Percentiles rank a stretch among this genome's conserved stretches.
Evolutionary conservation across 169 alveolate species (phyloP).

Genomic region (Eimeria necatrix): DNA sequence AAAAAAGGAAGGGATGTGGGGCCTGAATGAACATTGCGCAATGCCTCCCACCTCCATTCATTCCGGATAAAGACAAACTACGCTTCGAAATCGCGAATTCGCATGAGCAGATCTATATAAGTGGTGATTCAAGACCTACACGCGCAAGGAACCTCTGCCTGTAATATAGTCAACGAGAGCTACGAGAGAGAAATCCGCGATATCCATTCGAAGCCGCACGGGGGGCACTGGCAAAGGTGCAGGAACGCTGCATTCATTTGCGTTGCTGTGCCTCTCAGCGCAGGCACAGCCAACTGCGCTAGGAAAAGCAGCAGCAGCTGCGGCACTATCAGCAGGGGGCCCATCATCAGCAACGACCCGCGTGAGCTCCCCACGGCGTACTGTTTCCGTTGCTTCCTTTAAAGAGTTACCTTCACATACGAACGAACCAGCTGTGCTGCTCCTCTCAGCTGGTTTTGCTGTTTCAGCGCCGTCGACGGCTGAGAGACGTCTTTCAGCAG

Average conservation of each 20-base stretch:
- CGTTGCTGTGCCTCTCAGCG: slow-evolving; percentile 4
- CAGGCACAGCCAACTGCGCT: background rate
- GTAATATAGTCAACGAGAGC: slow-evolving; percentile 70
- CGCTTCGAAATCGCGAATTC: no score
- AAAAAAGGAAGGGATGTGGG: slow-evolving; percentile 76
- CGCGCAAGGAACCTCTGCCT: slow-evolving; percentile 59
- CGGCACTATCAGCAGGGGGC: background rate
- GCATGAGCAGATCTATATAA: no score
- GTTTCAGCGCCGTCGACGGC: background rate
- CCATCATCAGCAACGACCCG: slow-evolving; percentile 33
- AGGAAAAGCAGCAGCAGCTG: background rate
- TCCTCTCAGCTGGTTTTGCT: background rate
- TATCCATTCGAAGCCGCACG: slow-evolving; percentile 78
- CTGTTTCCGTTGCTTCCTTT: background rate
- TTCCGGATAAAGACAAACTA: no score
- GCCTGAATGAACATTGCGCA: slow-evolving; percentile 34
- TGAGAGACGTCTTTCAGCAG: slow-evolving; percentile 43
- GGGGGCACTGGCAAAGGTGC: slow-evolving; percentile 58
- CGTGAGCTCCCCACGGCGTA: background rate
- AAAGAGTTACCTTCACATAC: background rate
- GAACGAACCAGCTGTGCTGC: background rate
- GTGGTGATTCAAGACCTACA: slow-evolving; percentile 14
- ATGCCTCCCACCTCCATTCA: no score
- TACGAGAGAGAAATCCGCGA: slow-evolving; percentile 62
- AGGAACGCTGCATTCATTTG: background rate